A percentile compares a stretch with the other conserved stretches of the same genome.
These are phyloP conservation scores for Fusarium luffae DNA, from an alignment of 2,329 filamentous ascomycete genomes.

Conservation along the genomic window DNA sequence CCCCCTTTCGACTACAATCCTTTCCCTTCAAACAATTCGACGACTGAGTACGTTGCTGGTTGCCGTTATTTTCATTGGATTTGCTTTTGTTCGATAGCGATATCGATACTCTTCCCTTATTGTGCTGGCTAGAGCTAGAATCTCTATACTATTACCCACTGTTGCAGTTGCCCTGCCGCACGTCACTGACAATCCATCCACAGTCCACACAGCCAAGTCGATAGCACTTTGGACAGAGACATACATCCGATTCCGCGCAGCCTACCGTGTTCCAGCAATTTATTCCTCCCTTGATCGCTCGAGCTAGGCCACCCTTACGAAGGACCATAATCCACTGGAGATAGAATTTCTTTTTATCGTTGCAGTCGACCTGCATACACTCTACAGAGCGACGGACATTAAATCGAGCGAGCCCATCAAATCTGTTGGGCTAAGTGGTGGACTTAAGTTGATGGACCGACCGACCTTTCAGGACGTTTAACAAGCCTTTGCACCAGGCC, in stretches of 20 bases:
- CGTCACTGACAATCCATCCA: slow-evolving; percentile 35
- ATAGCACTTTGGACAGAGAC: slow-evolving; percentile 32
- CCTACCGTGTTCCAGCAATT: slow-evolving; percentile 38
- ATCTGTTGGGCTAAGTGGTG: slow-evolving; percentile 9
- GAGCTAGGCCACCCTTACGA: slow-evolving; percentile 23
- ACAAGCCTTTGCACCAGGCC: slow-evolving; percentile 39
- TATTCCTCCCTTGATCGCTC: slow-evolving; percentile 38
- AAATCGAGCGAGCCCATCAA: slow-evolving; percentile 28
- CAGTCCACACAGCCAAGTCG: slow-evolving; percentile 27
- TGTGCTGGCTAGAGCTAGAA: slow-evolving; percentile 22
- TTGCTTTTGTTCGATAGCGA: slow-evolving; percentile 18
- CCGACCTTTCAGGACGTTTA: slow-evolving; percentile 35
- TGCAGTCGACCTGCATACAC: slow-evolving; percentile 2
- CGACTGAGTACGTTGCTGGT: slow-evolving; percentile 39
- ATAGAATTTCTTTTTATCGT: slow-evolving; percentile 22
- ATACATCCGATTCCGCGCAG: slow-evolving; percentile 26
- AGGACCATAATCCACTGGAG: slow-evolving; percentile 14
- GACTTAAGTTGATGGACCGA: slow-evolving; percentile 47
- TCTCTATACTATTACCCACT: slow-evolving; percentile 23
- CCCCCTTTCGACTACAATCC: slow-evolving; percentile 40
- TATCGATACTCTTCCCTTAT: slow-evolving; percentile 19
- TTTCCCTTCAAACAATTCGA: slow-evolving; percentile 36
- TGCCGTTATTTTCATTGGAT: slow-evolving; percentile 14
- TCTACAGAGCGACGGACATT: slow-evolving; percentile 20
- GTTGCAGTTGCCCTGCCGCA: slow-evolving; percentile 19